Percentiles rank a stretch among this genome's conserved stretches.
These are phyloP conservation scores for Calonectria henricotiae DNA, from an alignment of 2,329 filamentous ascomycete genomes.

Conservation along the genomic window DNA sequence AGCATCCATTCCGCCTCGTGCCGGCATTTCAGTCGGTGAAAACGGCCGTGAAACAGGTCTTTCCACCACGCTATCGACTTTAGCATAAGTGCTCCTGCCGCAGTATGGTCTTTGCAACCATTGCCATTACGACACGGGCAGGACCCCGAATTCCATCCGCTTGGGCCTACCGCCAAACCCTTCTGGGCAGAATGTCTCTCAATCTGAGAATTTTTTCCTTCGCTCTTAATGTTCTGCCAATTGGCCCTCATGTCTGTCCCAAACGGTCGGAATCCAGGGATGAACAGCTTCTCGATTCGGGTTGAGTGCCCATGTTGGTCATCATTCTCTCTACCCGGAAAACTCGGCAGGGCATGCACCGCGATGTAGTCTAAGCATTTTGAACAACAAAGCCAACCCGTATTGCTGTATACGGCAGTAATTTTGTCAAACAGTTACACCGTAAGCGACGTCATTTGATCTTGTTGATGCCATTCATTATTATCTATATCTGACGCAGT, in stretches of 20 bases:
- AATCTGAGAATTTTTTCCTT: conserved; percentile 12
- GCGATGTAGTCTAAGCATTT: conserved; percentile 13
- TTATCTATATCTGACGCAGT: not conserved
- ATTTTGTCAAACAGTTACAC: not conserved
- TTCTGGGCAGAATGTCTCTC: conserved; percentile 17
- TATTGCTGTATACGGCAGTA: not conserved
- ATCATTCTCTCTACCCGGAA: not conserved
- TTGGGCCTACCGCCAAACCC: conserved; percentile 14
- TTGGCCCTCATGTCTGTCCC: not conserved
- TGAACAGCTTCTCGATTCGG: not conserved
- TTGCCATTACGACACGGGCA: conserved; percentile 8
- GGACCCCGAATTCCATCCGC: conserved; percentile 9
- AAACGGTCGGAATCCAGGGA: not conserved
- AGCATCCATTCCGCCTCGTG: not conserved
- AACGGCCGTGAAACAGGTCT: conserved; percentile 9
- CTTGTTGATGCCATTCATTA: not conserved
- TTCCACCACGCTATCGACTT: conserved; percentile 1
- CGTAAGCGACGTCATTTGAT: not conserved
- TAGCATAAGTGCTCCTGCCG: conserved; percentile 22
- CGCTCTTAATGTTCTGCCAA: not conserved
- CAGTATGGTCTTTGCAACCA: conserved; percentile 9
- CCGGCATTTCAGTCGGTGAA: conserved; percentile 14
- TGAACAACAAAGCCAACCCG: not conserved
- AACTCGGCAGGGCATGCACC: not conserved
- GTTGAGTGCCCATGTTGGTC: not conserved